A percentile compares a stretch with the other conserved stretches of the same genome.
These are phyloP conservation scores for Aethionema arabicum DNA, from an alignment of 345 rosid species.

Conservation along the genomic window DNA sequence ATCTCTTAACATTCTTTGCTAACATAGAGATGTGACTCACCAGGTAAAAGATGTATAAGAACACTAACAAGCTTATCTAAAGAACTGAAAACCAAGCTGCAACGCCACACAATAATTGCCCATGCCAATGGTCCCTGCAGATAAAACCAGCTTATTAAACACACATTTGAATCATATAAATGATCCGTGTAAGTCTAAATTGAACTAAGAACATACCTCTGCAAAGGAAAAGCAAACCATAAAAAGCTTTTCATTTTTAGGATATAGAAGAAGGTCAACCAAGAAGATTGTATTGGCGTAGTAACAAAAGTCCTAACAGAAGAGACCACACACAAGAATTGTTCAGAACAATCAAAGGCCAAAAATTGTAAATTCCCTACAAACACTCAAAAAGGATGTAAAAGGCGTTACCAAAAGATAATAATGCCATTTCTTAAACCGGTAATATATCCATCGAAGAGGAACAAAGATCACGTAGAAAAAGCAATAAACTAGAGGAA, in stretches of 20 bases:
- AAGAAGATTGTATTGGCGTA: conserved; percentile 95
- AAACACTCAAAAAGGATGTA: not conserved
- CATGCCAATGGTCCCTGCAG: conserved; percentile 92
- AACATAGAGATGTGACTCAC: conserved; percentile 41
- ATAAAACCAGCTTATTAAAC: conserved; percentile 17
- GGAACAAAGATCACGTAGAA: conserved; percentile 86
- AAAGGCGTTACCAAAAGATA: conserved; percentile 76
- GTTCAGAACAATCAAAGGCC: not conserved
- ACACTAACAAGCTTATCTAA: conserved; percentile 89
- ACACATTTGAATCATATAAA: not conserved
- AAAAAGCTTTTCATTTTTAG: conserved; percentile 84
- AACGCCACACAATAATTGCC: conserved; percentile 97
- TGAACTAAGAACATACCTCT: conserved; percentile 50
- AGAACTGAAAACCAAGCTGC: conserved; percentile 97
- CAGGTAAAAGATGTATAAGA: conserved; percentile 96
- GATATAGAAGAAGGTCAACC: conserved; percentile 78
- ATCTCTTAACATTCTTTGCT: not conserved
- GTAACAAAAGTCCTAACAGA: conserved; percentile 88
- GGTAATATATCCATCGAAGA: conserved; percentile 93
- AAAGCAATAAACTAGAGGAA: conserved; percentile 78
- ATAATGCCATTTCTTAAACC: conserved; percentile 97
- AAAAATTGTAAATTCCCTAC: not conserved
- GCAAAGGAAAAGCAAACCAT: conserved; percentile 99
- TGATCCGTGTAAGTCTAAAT: conserved; percentile 7
- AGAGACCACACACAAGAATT: not conserved